These are phyloP conservation scores for Endocarpon pusillum DNA, from an alignment of 495 filamentous ascomycete genomes.

Conservation along the genomic window DNA sequence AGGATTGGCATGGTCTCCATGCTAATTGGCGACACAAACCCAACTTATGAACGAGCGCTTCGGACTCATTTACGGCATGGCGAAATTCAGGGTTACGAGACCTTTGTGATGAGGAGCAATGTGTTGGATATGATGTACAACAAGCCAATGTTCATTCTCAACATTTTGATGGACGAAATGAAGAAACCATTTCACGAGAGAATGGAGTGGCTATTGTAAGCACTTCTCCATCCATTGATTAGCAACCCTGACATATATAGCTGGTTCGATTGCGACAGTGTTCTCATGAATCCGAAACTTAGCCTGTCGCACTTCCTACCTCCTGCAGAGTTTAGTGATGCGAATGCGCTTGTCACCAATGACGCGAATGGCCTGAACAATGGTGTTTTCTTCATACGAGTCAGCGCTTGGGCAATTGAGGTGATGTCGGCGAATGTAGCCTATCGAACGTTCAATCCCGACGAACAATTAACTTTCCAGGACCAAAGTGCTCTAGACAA, in stretches of 20 bases:
- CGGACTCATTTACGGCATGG: constrained; percentile 10
- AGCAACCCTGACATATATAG: constrained; percentile 7
- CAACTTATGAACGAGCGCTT: constrained; percentile 10
- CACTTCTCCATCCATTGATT: not conserved
- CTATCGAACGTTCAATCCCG: constrained; percentile 24
- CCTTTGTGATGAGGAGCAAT: constrained; percentile 6
- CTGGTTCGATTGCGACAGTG: constrained; percentile 36
- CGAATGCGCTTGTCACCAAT: constrained; percentile 29
- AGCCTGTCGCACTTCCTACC: constrained; percentile 35
- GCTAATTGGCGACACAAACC: constrained; percentile 8
- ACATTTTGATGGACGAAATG: constrained; percentile 29
- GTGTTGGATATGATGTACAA: constrained; percentile 20
- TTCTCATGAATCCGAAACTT: constrained; percentile 34
- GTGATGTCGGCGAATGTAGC: constrained; percentile 28
- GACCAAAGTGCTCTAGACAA: constrained; percentile 22
- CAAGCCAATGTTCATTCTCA: constrained; percentile 32
- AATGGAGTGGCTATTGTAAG: constrained; percentile 33
- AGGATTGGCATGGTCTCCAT: constrained; percentile 12
- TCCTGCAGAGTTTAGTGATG: constrained; percentile 23
- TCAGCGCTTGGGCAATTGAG: constrained; percentile 30
- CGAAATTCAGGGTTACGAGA: constrained; percentile 7
- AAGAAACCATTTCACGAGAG: constrained; percentile 28
- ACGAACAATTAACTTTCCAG: constrained; percentile 16
- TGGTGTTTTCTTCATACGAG: constrained; percentile 34
- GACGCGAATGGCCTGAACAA: constrained; percentile 41